Conservation (phyloP, 495 filamentous ascomycete genomes). For the Usnea hakonensis region DNA sequence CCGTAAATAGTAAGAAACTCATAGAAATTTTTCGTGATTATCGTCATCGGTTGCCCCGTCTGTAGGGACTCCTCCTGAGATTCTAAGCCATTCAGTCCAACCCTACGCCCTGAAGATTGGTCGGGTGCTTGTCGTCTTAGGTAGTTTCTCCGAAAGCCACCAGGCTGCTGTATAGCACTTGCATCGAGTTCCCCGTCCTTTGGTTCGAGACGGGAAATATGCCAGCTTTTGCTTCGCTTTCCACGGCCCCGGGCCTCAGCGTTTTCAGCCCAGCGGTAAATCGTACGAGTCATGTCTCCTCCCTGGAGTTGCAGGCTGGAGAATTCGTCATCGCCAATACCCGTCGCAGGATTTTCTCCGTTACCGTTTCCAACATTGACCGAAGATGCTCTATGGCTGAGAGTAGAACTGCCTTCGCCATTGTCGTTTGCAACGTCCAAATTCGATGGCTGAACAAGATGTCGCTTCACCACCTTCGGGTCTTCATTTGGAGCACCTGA, state of each 20-base stretch:
- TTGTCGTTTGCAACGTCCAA: constrained; percentile 27
- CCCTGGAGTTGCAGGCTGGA: constrained; percentile 87
- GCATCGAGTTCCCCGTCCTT: constrained; percentile 77
- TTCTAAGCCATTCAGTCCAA: background rate
- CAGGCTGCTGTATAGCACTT: constrained; percentile 78
- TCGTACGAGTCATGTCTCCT: constrained; percentile 85
- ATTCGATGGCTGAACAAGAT: constrained; percentile 64
- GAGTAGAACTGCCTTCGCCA: constrained; percentile 33
- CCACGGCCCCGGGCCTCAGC: constrained; percentile 49
- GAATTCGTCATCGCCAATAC: constrained; percentile 68
- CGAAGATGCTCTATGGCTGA: constrained; percentile 7
- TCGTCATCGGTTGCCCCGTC: constrained; percentile 42
- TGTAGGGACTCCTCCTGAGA: constrained; percentile 30
- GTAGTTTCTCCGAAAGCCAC: constrained; percentile 87
- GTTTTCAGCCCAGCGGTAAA: constrained; percentile 91
- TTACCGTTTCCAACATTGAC: constrained; percentile 35
- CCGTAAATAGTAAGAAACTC: constrained; percentile 93
- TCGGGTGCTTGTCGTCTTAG: constrained; percentile 61
- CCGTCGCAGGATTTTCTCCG: constrained; percentile 38
- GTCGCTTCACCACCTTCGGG: constrained; percentile 70
- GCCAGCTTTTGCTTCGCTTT: constrained; percentile 79
- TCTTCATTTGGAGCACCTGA: constrained; percentile 57
- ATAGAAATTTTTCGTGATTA: constrained; percentile 85
- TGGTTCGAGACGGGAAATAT: constrained; percentile 62
- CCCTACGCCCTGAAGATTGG: constrained; percentile 34